Percentiles rank a stretch among this genome's conserved stretches.
Conservation (phyloP, 2,329 filamentous ascomycete genomes). For the Aspergillus sp. region DNA sequence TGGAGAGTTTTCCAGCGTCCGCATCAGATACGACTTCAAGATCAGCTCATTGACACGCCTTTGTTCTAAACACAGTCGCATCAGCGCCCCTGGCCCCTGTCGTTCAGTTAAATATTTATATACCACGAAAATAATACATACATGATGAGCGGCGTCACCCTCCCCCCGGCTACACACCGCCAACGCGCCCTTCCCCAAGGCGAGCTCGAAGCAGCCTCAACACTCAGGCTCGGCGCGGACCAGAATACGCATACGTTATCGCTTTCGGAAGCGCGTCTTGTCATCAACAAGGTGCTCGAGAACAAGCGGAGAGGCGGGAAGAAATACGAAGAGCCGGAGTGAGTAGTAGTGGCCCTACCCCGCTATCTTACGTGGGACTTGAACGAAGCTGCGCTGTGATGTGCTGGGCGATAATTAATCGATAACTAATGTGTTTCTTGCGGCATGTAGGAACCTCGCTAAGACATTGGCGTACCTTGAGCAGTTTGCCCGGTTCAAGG, state of each 20-base stretch:
- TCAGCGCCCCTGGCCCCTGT: neutral
- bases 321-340: slow-evolving; percentile 83
- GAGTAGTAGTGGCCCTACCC: slow-evolving; percentile 36
- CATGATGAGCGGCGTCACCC: slow-evolving; percentile 24
- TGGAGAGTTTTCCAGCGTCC: slow-evolving; percentile 14
- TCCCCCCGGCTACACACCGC: slow-evolving; percentile 40
- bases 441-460: slow-evolving; percentile 59
- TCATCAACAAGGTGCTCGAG: slow-evolving; percentile 84
- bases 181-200: slow-evolving; percentile 43
- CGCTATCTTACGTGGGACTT: neutral
- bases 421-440: neutral
- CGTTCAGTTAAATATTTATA: too few species aligned
- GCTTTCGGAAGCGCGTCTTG: slow-evolving; percentile 84
- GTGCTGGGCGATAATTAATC: neutral
- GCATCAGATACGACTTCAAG: slow-evolving; percentile 14
- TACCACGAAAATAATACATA: neutral
- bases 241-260: slow-evolving; percentile 88
- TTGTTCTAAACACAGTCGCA: too few species aligned
- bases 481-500: slow-evolving; percentile 92
- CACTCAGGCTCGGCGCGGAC: slow-evolving; percentile 89
- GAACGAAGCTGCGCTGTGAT: neutral
- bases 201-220: slow-evolving; percentile 82
- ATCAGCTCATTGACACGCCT: neutral
- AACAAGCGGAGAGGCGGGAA: slow-evolving; percentile 78
- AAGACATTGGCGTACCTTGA: slow-evolving; percentile 93